These are phyloP conservation scores for Pluteus cervinus DNA, from an alignment of 768 basidiomycete genomes.

Conservation along the genomic window DNA sequence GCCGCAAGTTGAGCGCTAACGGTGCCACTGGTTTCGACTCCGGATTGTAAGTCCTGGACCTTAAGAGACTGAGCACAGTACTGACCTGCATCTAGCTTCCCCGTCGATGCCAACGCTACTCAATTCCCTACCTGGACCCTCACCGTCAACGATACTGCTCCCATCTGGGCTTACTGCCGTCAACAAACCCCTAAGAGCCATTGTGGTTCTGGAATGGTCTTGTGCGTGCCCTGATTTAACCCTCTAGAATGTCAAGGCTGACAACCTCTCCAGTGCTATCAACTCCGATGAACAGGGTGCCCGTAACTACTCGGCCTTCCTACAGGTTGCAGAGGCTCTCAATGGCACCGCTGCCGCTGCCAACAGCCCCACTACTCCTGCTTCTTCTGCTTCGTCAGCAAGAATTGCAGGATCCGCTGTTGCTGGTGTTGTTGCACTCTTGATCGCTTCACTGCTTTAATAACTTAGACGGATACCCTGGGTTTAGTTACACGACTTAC, in stretches of 20 bases:
- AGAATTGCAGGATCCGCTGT: no score
- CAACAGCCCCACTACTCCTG: conserved; percentile 17
- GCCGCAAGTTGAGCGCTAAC: conserved; percentile 35
- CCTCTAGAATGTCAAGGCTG: no score
- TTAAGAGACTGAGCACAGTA: neutral
- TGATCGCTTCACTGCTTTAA: conserved; percentile 23
- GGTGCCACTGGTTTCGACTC: conserved; percentile 46
- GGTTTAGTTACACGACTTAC: conserved; percentile 2
- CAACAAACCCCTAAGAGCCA: conserved; percentile 33
- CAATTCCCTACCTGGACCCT: conserved; percentile 50
- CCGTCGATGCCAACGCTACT: conserved; percentile 37
- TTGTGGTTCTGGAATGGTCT: conserved; percentile 51
- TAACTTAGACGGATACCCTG: conserved; percentile 26
- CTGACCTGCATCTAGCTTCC: conserved; percentile 18
- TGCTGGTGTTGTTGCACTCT: conserved; percentile 24
- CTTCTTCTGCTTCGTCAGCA: no score
- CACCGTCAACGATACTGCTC: conserved; percentile 52
- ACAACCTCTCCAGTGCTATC: conserved; percentile 40
- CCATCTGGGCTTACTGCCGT: conserved; percentile 53
- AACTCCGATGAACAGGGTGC: conserved; percentile 46
- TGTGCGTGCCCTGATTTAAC: conserved; percentile 37
- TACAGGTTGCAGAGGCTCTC: conserved; percentile 44
- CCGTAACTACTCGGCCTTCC: conserved; percentile 52
- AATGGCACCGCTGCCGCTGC: conserved; percentile 44
- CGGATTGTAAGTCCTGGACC: conserved; percentile 39